A percentile compares a stretch with the other conserved stretches of the same genome.
phyloP scores from a whole-genome alignment of 139 green algal species.

The Micractinium conductrix region DNA sequence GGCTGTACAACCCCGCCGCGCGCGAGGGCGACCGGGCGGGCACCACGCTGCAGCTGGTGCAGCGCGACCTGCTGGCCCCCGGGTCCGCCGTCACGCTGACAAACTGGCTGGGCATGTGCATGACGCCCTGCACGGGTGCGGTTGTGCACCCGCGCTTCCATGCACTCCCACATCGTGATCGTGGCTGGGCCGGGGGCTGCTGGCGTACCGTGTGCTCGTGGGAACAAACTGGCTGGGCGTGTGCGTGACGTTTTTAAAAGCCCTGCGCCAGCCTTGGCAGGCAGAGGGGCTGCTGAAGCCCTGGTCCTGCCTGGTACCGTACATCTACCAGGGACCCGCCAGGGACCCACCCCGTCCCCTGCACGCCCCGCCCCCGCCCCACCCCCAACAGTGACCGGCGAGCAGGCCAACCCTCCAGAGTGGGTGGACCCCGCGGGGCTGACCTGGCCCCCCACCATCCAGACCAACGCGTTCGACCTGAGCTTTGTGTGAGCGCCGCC shows the following conservation, averaged over 20 bases:
- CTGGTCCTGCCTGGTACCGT: not conserved
- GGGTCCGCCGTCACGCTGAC: constrained; percentile 32
- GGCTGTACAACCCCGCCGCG: not conserved
- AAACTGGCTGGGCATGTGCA: constrained; percentile 37
- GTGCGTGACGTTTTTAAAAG: constrained; percentile 19
- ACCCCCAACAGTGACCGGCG: not conserved
- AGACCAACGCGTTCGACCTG: constrained; percentile 31
- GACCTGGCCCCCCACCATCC: not conserved
- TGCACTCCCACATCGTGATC: no score
- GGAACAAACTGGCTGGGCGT: constrained; percentile 40
- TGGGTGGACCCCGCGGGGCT: not conserved
- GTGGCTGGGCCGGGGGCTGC: no score
- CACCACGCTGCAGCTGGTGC: constrained; percentile 21
- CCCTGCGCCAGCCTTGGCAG: not conserved
- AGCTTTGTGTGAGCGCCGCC: no score
- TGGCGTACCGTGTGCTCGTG: no score
- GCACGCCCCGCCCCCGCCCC: no score
- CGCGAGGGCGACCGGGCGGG: not conserved
- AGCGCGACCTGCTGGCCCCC: not conserved
- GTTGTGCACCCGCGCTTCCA: no score
- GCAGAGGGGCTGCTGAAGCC: not conserved
- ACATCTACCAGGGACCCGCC: not conserved
- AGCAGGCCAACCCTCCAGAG: not conserved
- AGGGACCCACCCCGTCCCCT: no score
- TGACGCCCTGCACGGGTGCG: constrained; percentile 20